Conservation (phyloP, 805 yeast genomes). For the Saturnispora bothae region DNA sequence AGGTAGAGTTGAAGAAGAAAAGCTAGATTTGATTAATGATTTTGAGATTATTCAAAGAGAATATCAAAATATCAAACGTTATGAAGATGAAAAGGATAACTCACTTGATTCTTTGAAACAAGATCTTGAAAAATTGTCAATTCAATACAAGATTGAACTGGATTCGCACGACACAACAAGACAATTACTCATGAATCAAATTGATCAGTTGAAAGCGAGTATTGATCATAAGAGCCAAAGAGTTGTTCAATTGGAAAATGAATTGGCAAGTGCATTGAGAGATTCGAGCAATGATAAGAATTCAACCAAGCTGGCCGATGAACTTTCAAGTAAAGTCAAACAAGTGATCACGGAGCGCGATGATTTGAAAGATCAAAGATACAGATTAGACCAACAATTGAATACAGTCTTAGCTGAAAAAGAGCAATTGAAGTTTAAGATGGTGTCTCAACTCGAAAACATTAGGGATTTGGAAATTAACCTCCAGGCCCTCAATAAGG, state of each 20-base stretch:
- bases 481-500: constrained; percentile 2
- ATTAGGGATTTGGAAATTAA: constrained; percentile 16
- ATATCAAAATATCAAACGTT: constrained; percentile 9
- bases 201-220: constrained; percentile 12
- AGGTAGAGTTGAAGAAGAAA: constrained; percentile 28
- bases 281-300: neutral
- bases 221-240: constrained; percentile 11
- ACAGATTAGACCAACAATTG: neutral
- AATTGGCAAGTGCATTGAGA: constrained; percentile 1
- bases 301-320: constrained; percentile 2
- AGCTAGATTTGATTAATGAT: constrained; percentile 28
- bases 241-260: constrained; percentile 2
- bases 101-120: constrained; percentile 14
- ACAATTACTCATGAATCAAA: constrained; percentile 8
- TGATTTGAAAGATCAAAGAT: constrained; percentile 1
- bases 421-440: constrained; percentile 1
- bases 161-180: constrained; percentile 18
- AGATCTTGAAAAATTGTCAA: constrained; percentile 30
- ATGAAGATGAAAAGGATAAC: constrained; percentile 1
- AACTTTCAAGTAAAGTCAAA: constrained; percentile 9
- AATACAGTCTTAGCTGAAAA: neutral
- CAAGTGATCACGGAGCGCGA: constrained; percentile 1
- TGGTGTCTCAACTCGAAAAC: neutral
- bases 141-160: constrained; percentile 24
- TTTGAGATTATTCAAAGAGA: constrained; percentile 24